Evolutionary conservation across 116 monocot species (phyloP).

Genomic region (Phalaenopsis hybrid): DNA sequence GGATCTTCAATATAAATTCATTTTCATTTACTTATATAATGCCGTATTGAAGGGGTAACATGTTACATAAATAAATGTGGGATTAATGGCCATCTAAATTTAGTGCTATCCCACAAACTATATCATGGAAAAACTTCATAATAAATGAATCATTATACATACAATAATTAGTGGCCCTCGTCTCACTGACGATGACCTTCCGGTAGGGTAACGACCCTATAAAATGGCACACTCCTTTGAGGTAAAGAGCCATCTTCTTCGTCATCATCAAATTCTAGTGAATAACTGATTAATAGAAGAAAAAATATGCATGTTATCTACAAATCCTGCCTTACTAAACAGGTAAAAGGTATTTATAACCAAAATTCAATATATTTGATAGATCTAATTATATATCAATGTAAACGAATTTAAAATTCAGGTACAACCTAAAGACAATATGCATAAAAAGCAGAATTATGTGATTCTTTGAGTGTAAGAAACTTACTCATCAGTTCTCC

Average conservation of each 20-base stretch:
- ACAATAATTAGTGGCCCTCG: not conserved
- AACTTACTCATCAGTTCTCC: constrained; percentile 94
- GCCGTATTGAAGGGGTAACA: not conserved
- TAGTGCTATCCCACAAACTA: not conserved
- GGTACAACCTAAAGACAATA: too few species aligned
- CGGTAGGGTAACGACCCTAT: constrained; percentile 75
- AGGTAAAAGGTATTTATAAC: too few species aligned
- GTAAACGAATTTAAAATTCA: too few species aligned
- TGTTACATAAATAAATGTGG: not conserved
- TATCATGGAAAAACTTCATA: not conserved
- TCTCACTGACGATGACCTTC: constrained; percentile 76
- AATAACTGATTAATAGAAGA: constrained; percentile 38
- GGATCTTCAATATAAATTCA: not conserved
- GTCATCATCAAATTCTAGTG: constrained; percentile 92
- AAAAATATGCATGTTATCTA: not conserved
- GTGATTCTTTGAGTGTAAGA: not conserved
- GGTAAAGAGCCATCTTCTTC: constrained; percentile 91
- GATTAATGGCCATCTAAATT: not conserved
- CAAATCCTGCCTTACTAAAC: not conserved
- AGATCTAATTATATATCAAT: too few species aligned
- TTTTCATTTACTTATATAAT: not conserved
- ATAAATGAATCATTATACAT: constrained; percentile 3
- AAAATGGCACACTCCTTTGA: constrained; percentile 67
- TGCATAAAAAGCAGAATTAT: too few species aligned
- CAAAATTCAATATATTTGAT: too few species aligned